phyloP scores from a whole-genome alignment of 495 filamentous ascomycete species.

The Immersiella caudata region DNA sequence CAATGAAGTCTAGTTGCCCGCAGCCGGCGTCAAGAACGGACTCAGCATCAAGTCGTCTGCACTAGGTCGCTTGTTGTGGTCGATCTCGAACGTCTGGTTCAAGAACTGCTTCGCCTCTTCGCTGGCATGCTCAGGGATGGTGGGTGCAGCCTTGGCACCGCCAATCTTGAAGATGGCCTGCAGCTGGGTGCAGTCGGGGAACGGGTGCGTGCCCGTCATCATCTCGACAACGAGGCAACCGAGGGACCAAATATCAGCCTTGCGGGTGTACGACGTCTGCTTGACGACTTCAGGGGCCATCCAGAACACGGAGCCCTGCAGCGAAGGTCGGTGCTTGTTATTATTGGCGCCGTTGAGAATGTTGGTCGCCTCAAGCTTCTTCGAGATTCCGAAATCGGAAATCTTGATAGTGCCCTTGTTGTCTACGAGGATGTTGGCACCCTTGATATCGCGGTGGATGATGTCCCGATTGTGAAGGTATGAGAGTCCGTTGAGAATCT shows the following conservation, averaged over 20 bases:
- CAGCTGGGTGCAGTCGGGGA: conserved; percentile 94
- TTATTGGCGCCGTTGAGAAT: conserved; percentile 62
- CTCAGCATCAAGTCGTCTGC: conserved; percentile 86
- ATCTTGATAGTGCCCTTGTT: conserved; percentile 99
- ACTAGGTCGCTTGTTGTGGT: conserved; percentile 86
- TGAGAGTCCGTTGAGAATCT: conserved; percentile 91
- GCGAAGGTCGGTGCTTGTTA: conserved; percentile 81
- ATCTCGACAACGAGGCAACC: conserved; percentile 98
- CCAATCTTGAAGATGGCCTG: conserved; percentile 99
- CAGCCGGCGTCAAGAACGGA: conserved; percentile 70
- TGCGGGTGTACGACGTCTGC: conserved; percentile 95
- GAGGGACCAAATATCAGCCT: conserved; percentile 99
- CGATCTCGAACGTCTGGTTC: conserved; percentile 88
- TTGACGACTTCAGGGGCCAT: conserved; percentile 99
- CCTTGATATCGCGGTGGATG: conserved; percentile 98
- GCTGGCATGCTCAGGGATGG: conserved; percentile 84
- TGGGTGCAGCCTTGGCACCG: conserved; percentile 79
- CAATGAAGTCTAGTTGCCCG: conserved; percentile 1
- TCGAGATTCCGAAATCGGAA: conserved; percentile 98
- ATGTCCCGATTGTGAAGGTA: conserved; percentile 95
- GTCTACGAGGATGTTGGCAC: conserved; percentile 97
- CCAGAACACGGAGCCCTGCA: conserved; percentile 99
- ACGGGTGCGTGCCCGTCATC: conserved; percentile 96
- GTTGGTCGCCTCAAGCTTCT: conserved; percentile 58
- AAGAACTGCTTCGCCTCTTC: conserved; percentile 85